Base-by-base conservation (phyloP, 129 eudicot species). In the Artemisia tridentata region DNA sequence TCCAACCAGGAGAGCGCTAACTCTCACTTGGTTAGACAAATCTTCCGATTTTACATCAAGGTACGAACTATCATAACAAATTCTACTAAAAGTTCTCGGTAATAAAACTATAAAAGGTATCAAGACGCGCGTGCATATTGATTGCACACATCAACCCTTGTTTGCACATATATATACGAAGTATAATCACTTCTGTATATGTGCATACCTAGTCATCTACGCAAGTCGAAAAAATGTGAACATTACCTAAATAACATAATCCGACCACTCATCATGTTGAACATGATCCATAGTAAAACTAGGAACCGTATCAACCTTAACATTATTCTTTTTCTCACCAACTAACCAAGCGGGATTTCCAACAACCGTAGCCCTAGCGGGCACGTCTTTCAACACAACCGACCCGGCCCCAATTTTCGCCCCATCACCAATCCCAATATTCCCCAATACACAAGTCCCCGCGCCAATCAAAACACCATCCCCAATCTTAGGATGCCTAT, bases 341-440 rank as follows among this genome's bases (percentile, higher is more conserved):
- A 92, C 71, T 72, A 92, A 81, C 83, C 76, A 85, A 3, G 96
- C 96, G 11, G 98, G 98, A 57, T 92, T 92, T 6, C 98, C 98
- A 23, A 89, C 98, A 0, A 92, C 96, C 21, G 95, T 92, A 2
- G 95, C 85, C 75, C 96, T 85, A 17, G 87, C 87, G 13, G 98
- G 96, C 9, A 92, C 96, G 43, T 75, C 88, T 51, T 87, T 92
- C 38, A 92, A 59, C 60, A 92, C 98, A 0, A 92, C 96, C 13
- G 98, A 92, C 0, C 98, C 98, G 2, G 98, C 96, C 6, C 98
- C 98, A 60, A 92, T 82, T 72, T 92, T 92, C 27, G 92, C 98
- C 18, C 98, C 92, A 25, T 89, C 95, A 7, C 88, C 95, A 50
- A 92, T 85, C 67, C 61, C 43, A 47, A 92, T 84, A 80, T 89